Evolutionary conservation across 1,139 yeast species (phyloP).

Genomic region (Taiozyma sp.): DNA sequence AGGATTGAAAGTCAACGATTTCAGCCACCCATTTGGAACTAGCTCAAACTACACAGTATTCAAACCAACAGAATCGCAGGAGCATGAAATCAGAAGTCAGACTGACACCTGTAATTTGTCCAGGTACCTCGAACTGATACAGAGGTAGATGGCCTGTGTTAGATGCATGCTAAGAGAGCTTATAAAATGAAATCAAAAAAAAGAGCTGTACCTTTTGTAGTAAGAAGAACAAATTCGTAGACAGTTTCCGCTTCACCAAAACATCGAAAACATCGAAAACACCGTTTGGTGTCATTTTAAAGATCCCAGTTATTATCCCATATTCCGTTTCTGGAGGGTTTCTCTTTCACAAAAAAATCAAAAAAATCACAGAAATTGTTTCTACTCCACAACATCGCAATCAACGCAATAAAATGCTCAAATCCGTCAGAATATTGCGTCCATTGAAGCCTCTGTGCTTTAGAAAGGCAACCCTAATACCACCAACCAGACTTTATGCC

Average conservation of each 20-base stretch:
- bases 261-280: too few species aligned
- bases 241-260: too few species aligned
- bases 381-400: not conserved
- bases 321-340: too few species aligned
- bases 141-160: not conserved
- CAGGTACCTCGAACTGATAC: not conserved
- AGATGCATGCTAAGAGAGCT: too few species aligned
- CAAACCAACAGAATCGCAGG: not conserved
- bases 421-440: not conserved
- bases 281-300: too few species aligned
- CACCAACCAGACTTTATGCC: not conserved
- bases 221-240: too few species aligned
- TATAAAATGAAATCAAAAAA: too few species aligned
- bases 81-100: not conserved
- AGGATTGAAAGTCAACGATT: conserved; percentile 26
- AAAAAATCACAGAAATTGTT: not conserved
- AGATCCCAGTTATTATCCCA: too few species aligned
- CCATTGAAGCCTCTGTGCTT: not conserved
- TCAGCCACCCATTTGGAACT: conserved; percentile 26
- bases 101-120: not conserved
- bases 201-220: too few species aligned
- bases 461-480: not conserved
- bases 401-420: not conserved
- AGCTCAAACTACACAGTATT: conserved; percentile 6
- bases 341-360: too few species aligned